Conservation (phyloP, 2,329 filamentous ascomycete species). For the Didymella keratinophila region DNA sequence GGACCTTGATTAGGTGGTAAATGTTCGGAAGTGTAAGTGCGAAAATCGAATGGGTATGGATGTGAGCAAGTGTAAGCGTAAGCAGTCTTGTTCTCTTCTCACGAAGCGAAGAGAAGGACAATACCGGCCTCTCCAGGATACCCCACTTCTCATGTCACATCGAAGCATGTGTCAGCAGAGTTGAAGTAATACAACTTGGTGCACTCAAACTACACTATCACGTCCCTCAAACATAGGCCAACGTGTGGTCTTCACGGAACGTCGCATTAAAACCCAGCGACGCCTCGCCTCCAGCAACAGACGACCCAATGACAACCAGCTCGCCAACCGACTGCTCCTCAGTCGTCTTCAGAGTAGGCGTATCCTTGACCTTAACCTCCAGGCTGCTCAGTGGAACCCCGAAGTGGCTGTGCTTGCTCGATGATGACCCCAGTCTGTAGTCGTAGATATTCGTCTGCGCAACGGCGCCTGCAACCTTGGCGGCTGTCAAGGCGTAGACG, state of each 20-base stretch:
- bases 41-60: too few species aligned
- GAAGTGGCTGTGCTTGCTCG: conserved; percentile 69
- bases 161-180: too few species aligned
- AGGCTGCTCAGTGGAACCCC: conserved; percentile 81
- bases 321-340: conserved; percentile 62
- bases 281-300: conserved; percentile 73
- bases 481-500: conserved; percentile 82
- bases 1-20: neutral
- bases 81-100: too few species aligned
- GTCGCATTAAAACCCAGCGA: conserved; percentile 64
- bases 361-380: conserved; percentile 78
- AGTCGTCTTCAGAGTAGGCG: conserved; percentile 65
- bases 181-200: too few species aligned
- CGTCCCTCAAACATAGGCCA: conserved; percentile 60
- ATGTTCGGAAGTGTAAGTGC: too few species aligned
- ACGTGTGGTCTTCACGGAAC: conserved; percentile 71
- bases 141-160: too few species aligned
- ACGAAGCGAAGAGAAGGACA: too few species aligned
- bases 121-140: too few species aligned
- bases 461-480: conserved; percentile 88
- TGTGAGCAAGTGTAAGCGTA: too few species aligned
- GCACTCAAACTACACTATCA: too few species aligned
- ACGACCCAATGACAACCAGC: conserved; percentile 76
- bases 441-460: conserved; percentile 88
- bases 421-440: conserved; percentile 66